Evolutionary conservation across 352 stramenopile genomes (phyloP).

Genomic region (Globisporangium lucens): DNA sequence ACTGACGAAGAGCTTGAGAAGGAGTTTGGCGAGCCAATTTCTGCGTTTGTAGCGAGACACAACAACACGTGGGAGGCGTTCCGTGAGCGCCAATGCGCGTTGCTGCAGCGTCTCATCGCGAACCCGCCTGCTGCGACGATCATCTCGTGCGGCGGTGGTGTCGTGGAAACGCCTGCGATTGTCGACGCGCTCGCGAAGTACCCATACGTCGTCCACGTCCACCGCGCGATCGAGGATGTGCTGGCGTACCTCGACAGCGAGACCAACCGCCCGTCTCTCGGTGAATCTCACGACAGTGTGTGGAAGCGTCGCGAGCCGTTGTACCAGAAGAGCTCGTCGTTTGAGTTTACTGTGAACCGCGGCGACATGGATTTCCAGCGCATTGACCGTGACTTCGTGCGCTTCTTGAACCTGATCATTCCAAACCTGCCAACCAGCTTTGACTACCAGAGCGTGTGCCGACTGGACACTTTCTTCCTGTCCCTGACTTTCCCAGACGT

Average conservation of each 20-base stretch:
- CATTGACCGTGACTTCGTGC: constrained; percentile 68
- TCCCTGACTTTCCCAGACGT: constrained; percentile 74
- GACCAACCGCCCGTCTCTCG: constrained; percentile 54
- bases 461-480: constrained; percentile 73
- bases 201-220: constrained; percentile 66
- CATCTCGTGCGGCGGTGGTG: constrained; percentile 81
- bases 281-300: constrained; percentile 52
- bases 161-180: constrained; percentile 71
- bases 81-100: constrained; percentile 54
- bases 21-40: constrained; percentile 62
- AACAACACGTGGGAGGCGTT: constrained; percentile 75
- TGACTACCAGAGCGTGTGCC: constrained; percentile 42
- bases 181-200: constrained; percentile 60
- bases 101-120: constrained; percentile 58
- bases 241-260: constrained; percentile 52
- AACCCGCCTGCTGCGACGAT: constrained; percentile 61
- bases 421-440: constrained; percentile 48
- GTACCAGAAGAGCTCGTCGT: constrained; percentile 47
- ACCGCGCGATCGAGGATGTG: constrained; percentile 72
- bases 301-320: constrained; percentile 56
- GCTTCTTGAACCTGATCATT: constrained; percentile 56
- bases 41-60: constrained; percentile 60
- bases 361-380: constrained; percentile 55
- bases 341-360: constrained; percentile 62
- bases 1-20: constrained; percentile 75